A percentile compares a stretch with the other conserved stretches of the same genome.
Conservation (phyloP, 2,329 filamentous ascomycete species). For the Aspergillus clavatus region DNA sequence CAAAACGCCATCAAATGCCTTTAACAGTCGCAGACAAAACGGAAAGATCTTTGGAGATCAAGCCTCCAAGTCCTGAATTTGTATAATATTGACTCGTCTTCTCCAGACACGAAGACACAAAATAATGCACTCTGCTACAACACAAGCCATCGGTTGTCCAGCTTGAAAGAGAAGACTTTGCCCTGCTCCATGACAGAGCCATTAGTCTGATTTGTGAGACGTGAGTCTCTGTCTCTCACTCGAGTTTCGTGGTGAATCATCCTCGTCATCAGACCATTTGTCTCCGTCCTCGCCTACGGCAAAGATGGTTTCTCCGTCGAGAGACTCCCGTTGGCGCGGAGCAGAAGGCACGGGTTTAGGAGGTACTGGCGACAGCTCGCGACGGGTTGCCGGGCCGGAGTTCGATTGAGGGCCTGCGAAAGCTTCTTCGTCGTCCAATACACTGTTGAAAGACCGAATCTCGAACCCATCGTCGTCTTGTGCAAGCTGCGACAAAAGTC, state of each 20-base stretch:
- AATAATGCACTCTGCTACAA: neutral
- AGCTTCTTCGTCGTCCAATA: conserved; percentile 59
- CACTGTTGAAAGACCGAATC: conserved; percentile 83
- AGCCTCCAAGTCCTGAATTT: conserved; percentile 3
- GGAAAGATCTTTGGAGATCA: conserved; percentile 1
- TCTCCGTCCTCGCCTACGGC: conserved; percentile 84
- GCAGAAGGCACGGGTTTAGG: conserved; percentile 51
- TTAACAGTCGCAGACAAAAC: conserved; percentile 17
- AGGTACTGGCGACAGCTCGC: conserved; percentile 37
- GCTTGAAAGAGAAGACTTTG: neutral
- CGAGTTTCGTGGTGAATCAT: conserved; percentile 50
- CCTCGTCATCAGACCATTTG: conserved; percentile 69
- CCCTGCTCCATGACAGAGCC: neutral
- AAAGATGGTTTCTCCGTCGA: conserved; percentile 93
- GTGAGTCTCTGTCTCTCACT: conserved; percentile 50
- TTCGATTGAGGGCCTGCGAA: conserved; percentile 35
- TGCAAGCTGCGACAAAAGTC: conserved; percentile 58
- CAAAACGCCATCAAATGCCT: conserved; percentile 21
- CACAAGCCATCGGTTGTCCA: neutral
- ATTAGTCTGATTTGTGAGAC: conserved; percentile 31
- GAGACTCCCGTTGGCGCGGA: conserved; percentile 53
- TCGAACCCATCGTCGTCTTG: conserved; percentile 99
- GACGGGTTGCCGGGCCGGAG: conserved; percentile 26
- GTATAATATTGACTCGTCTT: neutral
- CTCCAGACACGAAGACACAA: neutral